Percentiles rank a stretch among this genome's conserved stretches.
These are phyloP conservation scores for Colletotrichum sp. DNA, from an alignment of 2,329 filamentous ascomycete genomes.

Conservation along the genomic window DNA sequence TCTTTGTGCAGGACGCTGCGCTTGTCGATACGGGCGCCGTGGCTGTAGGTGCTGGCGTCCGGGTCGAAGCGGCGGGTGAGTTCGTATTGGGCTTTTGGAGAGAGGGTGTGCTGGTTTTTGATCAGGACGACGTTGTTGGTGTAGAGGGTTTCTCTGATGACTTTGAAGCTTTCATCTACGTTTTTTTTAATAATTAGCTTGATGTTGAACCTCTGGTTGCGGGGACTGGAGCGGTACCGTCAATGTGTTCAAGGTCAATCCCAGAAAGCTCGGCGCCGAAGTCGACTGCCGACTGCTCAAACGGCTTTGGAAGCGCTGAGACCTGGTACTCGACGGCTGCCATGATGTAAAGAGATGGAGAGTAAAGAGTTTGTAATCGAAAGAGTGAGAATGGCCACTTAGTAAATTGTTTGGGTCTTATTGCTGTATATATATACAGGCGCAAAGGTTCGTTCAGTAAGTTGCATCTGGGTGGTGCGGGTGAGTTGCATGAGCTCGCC, in stretches of 20 bases:
- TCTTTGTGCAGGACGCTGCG: neutral
- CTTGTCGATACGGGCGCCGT: neutral
- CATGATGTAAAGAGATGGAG: neutral
- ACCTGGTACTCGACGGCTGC: neutral
- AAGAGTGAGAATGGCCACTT: neutral
- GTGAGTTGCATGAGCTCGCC: neutral
- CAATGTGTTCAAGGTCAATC: neutral
- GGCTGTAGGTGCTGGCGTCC: neutral
- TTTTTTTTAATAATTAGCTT: neutral
- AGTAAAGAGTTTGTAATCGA: rapidly evolving
- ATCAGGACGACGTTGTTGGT: neutral
- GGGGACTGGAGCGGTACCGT: neutral
- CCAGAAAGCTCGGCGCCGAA: neutral
- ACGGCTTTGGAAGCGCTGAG: neutral
- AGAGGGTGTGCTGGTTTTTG: neutral
- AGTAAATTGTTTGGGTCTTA: neutral
- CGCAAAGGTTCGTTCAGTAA: neutral
- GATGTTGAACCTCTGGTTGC: neutral
- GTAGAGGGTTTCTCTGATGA: neutral
- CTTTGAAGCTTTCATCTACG: neutral
- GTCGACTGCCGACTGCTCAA: neutral
- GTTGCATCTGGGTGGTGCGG: neutral
- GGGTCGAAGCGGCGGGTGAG: neutral
- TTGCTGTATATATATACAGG: neutral
- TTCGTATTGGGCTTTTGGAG: neutral